Conservation (phyloP, 495 filamentous ascomycete species). For the Daldinia caldariorum region DNA sequence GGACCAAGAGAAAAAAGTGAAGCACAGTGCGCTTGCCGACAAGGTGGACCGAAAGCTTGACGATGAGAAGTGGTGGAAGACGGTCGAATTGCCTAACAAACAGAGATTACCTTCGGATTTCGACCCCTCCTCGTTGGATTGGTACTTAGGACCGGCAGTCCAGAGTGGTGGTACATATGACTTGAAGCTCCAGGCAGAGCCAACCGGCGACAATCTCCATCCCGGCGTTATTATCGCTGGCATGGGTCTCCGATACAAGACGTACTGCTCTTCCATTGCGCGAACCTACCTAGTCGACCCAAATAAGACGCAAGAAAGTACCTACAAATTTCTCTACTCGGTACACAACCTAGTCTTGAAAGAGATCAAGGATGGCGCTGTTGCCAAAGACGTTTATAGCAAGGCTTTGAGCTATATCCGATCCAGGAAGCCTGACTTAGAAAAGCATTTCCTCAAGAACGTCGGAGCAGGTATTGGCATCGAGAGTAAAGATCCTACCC, state of each 20-base stretch:
- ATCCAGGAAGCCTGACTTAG: constrained; percentile 90
- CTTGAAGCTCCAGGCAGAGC: constrained; percentile 75
- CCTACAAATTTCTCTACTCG: constrained; percentile 89
- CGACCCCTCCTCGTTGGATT: constrained; percentile 91
- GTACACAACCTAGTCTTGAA: constrained; percentile 89
- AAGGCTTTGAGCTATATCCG: constrained; percentile 83
- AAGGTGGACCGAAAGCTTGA: constrained; percentile 92
- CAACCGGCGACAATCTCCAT: constrained; percentile 87
- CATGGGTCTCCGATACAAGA: constrained; percentile 92
- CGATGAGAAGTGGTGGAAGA: constrained; percentile 90
- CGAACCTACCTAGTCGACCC: constrained; percentile 97
- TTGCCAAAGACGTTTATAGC: constrained; percentile 88
- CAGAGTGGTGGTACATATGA: constrained; percentile 97
- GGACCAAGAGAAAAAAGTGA: constrained; percentile 95
- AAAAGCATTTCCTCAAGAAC: constrained; percentile 90
- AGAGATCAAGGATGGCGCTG: constrained; percentile 86
- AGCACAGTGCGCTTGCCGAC: constrained; percentile 80
- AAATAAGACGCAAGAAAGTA: constrained; percentile 90
- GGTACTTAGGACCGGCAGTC: constrained; percentile 88
- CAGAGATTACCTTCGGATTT: constrained; percentile 86
- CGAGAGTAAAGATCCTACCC: constrained; percentile 82
- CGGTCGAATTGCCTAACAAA: constrained; percentile 70
- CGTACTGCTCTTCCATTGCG: constrained; percentile 88
- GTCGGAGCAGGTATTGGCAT: constrained; percentile 92
- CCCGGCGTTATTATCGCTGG: constrained; percentile 90